Base-by-base conservation (phyloP, 2,329 filamentous ascomycete genomes). In the Trichoderma afroharzianum region DNA sequence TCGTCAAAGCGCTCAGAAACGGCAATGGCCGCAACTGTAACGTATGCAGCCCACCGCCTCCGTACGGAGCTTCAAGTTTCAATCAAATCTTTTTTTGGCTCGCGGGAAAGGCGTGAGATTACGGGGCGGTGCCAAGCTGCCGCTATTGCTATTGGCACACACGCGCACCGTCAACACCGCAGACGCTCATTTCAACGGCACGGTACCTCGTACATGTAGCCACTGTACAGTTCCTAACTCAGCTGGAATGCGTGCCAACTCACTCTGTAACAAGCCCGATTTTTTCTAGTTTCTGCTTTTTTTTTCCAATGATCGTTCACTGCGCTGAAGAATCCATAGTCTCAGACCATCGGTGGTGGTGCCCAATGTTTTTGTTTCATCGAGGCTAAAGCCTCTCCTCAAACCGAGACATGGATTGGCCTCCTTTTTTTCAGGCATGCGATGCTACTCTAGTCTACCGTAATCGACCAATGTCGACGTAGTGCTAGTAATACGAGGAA, bases 381-480 rank as follows among this genome's bases (percentile, higher is more conserved):
- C 36, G 58, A 33, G 39, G 57, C 66, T 50, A 28, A 61, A 32
- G 30, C 47, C 32, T 58, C 55, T 50, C 33, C 36, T 68, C 64
- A 58, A 59, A 32, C 55, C 36, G 64, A 68, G 64, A 68, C 66
- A 68, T 50, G 66, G 66, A 68, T 68, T 32, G 66, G 55, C 36
- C 66, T 68, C 66, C 66, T 58, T 67, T 67, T 39, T 69, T 50
- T 61, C 43, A 30, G 39, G 43, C 67, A 62, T 69, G 67, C 67
- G 36, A 69, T 69, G 39, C 57, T 50, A 69, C 67, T 69, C 57
- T 69, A 53, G 57, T 50, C 67, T 69, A 39, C 39, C 67, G 67
- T 69, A 61, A 69, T 69, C 57, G 26, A 57, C 39, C 57, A 57
- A 21, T 67, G 39, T 58, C 14, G 32, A 50, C 63, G 50, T 62